Base-by-base conservation (phyloP, 106 monocot genomes). In the Agapanthus africanus region DNA sequence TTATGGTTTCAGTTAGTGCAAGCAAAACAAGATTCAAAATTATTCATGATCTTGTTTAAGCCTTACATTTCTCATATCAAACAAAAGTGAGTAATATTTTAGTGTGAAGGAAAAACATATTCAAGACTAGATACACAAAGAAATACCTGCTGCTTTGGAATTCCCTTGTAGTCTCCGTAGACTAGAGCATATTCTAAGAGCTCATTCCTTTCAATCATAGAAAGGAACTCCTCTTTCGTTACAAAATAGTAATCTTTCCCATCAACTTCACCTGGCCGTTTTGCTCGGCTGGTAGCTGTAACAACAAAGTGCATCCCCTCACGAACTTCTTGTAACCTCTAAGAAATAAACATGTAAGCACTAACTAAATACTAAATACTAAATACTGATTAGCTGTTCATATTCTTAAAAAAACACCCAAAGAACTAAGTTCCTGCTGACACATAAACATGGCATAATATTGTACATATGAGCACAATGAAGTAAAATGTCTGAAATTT, bases 231-330 rank as follows among this genome's bases (percentile, higher is more conserved):
- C 56, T 97, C 91, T 71, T 95, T 95, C 25, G 82, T 75, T 31
- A 97, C 97, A 80, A 97, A 97, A 73, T 84, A 83, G 59, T 97
- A 97, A 74, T 97, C 91, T 73, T 89, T 92, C 49, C 97, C 97
- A 73, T 97, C 76, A 73, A 97, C 69, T 79, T 97, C 97, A 27
- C 89, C 84, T 2, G 88, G 89, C 9, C 97, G 79, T 59, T 81
- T 83, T 9, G 76, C 84, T 42, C 97, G 70, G 72, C 84, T 97
- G 3, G 97, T 89, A 36, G 92, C 97, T 60, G 97, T 97, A 50
- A 97, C 97, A 67, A 97, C 91, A 80, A 97, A 97, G 59, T 92
- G 92, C 32, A 97, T 80, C 56, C 79, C 89, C 57, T 89, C 76
- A 42, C 86, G 80, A 70, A 84, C 84, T 84, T 97, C 89, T 79